Evolutionary conservation across 208 protist species (phyloP), one percentile per base, ranked within the genome.

Genomic region (Wallacemonas collosoma): DNA sequence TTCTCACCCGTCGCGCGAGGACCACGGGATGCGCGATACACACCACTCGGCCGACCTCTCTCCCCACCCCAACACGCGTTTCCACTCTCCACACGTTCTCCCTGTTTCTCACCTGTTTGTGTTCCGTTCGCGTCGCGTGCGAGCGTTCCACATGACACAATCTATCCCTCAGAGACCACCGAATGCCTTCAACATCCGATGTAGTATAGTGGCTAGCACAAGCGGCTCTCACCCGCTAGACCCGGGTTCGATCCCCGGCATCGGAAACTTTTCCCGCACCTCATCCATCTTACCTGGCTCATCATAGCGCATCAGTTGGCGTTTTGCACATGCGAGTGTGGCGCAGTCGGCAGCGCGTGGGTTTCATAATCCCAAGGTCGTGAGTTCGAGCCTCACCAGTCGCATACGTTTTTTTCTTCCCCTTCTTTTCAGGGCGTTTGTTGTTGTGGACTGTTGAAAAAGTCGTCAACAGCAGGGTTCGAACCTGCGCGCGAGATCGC

Each of bases 361-460:
- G 93, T 95, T 80, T 97, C 93, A 97, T 97, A 97, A 97, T 92
- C 93, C 93, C 88, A 97, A 97, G 93, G 90, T 95, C 90, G 93
- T 97, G 86, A 97, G 93, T 95, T 93, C 91, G 88, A 96, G 81
- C 86, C 88, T 93, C 85, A 87, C 82, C 82, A 74, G 71, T 83
- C 76, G 80, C 80, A 85, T 64, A 61, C 54, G 48, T 88, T 78
- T 79, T 78, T 67, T 54, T n/a, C 1, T 56, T 26, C 26, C 26
- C 26, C 26, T 0, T 26, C 26, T 0, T 26, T 26, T 26, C 26
- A 26, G 0, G 26, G 26, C n/a, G 26, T 26, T 26, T 26, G 45
- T 14, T 14, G 0, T 14, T 14, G 45, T 50, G 0, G 12, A 12
- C 8, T n/a, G 36, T 38, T n/a, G 35, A 53, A 75, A 82, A 82